phyloP scores from a whole-genome alignment of 1,139 yeast genomes.

The Magnusiomyces suaveolens region DNA sequence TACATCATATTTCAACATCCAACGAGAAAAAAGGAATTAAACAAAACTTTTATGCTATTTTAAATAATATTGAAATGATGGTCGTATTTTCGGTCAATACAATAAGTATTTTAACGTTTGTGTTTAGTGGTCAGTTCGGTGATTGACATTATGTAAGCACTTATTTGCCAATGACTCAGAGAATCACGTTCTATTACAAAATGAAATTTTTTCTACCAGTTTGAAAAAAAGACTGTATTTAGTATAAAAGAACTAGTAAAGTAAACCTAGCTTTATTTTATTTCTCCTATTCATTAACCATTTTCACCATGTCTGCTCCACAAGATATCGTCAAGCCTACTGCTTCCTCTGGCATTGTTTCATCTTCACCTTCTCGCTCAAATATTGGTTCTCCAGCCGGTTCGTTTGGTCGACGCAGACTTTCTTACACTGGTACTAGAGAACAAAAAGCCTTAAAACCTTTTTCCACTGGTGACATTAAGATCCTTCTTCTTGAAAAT shows the following conservation, averaged over 20 bases:
- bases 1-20: slow-evolving; percentile 78
- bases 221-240: too few species aligned
- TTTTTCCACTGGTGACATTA: slow-evolving; percentile 83
- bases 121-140: neutral
- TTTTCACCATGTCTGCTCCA: slow-evolving; percentile 54
- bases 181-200: neutral
- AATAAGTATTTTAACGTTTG: too few species aligned
- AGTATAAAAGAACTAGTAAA: too few species aligned
- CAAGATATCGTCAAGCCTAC: slow-evolving; percentile 44
- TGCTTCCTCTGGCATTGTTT: slow-evolving; percentile 42
- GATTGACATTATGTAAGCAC: too few species aligned
- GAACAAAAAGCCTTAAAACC: slow-evolving; percentile 64
- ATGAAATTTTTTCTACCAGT: too few species aligned
- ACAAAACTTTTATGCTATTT: too few species aligned
- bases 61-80: too few species aligned
- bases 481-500: slow-evolving; percentile 81
- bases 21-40: slow-evolving; percentile 49
- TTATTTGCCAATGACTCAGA: neutral
- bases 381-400: slow-evolving; percentile 52
- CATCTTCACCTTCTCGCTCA: slow-evolving; percentile 37
- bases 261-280: too few species aligned
- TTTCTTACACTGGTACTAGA: slow-evolving; percentile 30
- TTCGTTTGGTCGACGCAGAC: slow-evolving; percentile 29
- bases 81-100: too few species aligned
- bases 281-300: too few species aligned